Evolutionary conservation across 1,284 basidiomycete genomes (phyloP).

Genomic region (Fomitopsis schrenkii): DNA sequence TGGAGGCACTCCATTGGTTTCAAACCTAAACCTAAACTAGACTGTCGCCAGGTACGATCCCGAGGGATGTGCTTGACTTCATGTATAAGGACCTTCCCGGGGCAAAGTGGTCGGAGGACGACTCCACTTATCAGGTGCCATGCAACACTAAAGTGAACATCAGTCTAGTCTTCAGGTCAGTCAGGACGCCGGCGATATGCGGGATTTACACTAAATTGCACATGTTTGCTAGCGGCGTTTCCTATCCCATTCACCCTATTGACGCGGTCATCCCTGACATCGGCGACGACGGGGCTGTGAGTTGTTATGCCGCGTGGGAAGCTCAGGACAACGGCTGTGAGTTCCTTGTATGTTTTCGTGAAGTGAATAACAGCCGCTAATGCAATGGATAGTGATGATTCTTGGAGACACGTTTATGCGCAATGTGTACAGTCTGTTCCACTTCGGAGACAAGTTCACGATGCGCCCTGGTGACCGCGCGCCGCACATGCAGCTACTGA

Average conservation of each 20-base stretch:
- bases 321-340: background rate
- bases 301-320: background rate
- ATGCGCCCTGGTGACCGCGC: background rate
- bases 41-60: constrained; percentile 4
- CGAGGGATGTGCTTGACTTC: constrained; percentile 10
- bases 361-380: background rate
- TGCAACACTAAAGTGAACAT: constrained; percentile 16
- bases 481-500: constrained; percentile 6
- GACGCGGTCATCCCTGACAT: background rate
- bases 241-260: background rate
- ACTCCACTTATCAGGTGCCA: constrained; percentile 8
- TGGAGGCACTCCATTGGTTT: background rate
- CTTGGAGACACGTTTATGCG: constrained; percentile 11
- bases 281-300: background rate
- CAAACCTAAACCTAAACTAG: background rate
- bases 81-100: constrained; percentile 16
- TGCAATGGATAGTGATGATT: constrained; percentile 2
- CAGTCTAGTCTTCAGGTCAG: constrained; percentile 12
- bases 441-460: background rate
- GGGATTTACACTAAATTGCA: background rate
- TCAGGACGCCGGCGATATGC: background rate
- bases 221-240: background rate
- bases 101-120: constrained; percentile 3
- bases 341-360: background rate
- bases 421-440: constrained; percentile 8